These are phyloP conservation scores for Pneumocystis carinii DNA, from an alignment of 1,139 yeast species.

Conservation along the genomic window DNA sequence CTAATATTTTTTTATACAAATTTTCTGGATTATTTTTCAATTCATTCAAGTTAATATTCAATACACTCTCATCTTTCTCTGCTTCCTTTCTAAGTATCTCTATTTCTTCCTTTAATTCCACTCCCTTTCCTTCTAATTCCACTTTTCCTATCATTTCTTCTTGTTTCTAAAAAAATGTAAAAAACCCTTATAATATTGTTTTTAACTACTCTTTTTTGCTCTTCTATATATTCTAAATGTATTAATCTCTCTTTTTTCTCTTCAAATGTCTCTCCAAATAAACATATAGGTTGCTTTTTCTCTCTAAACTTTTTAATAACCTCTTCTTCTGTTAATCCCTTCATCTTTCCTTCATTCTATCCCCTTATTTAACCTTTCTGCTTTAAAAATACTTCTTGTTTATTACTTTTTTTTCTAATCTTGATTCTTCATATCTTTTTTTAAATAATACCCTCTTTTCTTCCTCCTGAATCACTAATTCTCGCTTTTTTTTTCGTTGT, in stretches of 20 bases:
- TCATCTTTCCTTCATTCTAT: not conserved
- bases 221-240: slow-evolving; percentile 5
- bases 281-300: slow-evolving; percentile 29
- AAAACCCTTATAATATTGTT: not conserved
- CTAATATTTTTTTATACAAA: slow-evolving; percentile 27
- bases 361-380: not conserved
- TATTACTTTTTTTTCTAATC: not conserved
- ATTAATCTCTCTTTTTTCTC: slow-evolving; percentile 17
- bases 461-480: slow-evolving; percentile 7
- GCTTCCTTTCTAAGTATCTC: slow-evolving; percentile 10
- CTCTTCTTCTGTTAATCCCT: slow-evolving; percentile 31
- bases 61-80: not conserved
- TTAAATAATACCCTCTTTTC: slow-evolving; percentile 9
- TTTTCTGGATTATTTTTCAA: slow-evolving; percentile 26
- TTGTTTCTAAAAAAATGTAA: slow-evolving; percentile 2
- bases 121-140: slow-evolving; percentile 26
- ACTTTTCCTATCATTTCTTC: not conserved
- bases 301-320: slow-evolving; percentile 33
- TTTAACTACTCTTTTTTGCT: slow-evolving; percentile 1
- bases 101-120: slow-evolving; percentile 32
- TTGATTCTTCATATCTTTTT: slow-evolving; percentile 2
- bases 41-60: slow-evolving; percentile 25
- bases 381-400: not conserved
- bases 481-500: slow-evolving; percentile 12
- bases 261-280: slow-evolving; percentile 34